Evolutionary conservation across 257 asterid genomes (phyloP).

Genomic region (Lantana camara): DNA sequence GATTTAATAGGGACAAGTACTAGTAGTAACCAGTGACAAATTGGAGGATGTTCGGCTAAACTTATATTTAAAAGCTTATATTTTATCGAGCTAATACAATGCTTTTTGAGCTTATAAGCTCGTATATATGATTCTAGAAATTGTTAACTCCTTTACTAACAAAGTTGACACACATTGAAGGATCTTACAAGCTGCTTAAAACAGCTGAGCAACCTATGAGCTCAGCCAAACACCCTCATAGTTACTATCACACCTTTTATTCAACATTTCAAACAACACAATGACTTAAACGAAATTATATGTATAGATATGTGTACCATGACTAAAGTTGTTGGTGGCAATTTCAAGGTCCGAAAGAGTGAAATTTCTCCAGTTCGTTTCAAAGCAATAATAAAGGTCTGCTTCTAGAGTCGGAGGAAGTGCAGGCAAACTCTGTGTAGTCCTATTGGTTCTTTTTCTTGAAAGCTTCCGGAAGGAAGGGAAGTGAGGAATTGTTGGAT

Average conservation of each 20-base stretch:
- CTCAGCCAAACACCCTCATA: no score
- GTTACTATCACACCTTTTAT: not conserved
- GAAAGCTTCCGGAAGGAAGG: slow-evolving; percentile 77
- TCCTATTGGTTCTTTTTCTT: slow-evolving; percentile 48
- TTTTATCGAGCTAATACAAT: no score
- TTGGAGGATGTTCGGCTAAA: no score
- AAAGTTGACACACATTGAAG: no score
- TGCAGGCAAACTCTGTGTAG: slow-evolving; percentile 53
- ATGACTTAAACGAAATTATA: not conserved
- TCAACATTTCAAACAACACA: not conserved
- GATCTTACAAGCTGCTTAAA: no score
- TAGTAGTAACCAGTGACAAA: no score
- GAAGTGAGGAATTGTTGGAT: slow-evolving; percentile 72
- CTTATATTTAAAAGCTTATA: no score
- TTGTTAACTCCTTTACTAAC: no score
- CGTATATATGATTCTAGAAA: no score
- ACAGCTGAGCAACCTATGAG: no score
- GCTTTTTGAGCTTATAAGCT: not conserved
- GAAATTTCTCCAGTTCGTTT: slow-evolving; percentile 84
- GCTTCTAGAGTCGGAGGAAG: slow-evolving; percentile 62
- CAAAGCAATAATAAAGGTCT: slow-evolving; percentile 66
- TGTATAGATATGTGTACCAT: slow-evolving; percentile 51
- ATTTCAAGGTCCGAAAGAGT: slow-evolving; percentile 68
- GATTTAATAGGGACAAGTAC: no score
- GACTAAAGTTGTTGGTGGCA: slow-evolving; percentile 69